Evolutionary conservation across 1,284 basidiomycete species (phyloP).

Genomic region (Apiotrichum sp.): DNA sequence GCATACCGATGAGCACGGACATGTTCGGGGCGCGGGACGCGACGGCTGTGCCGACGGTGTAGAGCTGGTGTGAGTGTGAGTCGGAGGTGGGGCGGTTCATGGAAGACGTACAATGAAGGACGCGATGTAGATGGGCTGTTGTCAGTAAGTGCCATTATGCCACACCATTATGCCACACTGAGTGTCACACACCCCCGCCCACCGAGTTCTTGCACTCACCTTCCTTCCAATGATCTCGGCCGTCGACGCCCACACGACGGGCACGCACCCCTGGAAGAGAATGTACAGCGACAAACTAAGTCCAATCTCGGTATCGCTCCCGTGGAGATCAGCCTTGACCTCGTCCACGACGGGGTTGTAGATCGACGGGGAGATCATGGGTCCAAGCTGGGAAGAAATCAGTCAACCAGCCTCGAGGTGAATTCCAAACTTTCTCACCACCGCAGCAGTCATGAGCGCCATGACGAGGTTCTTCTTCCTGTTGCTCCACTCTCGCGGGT

Average conservation of each 20-base stretch:
- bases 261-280: constrained; percentile 48
- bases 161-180: no score
- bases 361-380: constrained; percentile 55
- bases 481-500: constrained; percentile 67
- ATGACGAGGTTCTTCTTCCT: constrained; percentile 54
- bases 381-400: constrained; percentile 51
- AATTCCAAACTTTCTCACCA: constrained; percentile 23
- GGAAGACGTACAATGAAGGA: constrained; percentile 49
- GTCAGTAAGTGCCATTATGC: background rate
- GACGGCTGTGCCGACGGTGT: constrained; percentile 59
- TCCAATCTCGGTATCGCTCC: constrained; percentile 63
- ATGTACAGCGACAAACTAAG: constrained; percentile 71
- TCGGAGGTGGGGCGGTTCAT: no score
- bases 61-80: constrained; percentile 46
- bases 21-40: constrained; percentile 60
- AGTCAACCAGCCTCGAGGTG: no score
- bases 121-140: constrained; percentile 60
- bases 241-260: constrained; percentile 37
- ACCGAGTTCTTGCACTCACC: constrained; percentile 45
- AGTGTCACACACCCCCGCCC: no score
- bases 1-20: constrained; percentile 58
- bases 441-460: constrained; percentile 30
- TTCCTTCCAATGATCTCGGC: constrained; percentile 76
- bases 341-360: constrained; percentile 53
- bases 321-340: constrained; percentile 60